Percentiles rank a stretch among this genome's conserved stretches.
Conservation (phyloP, 495 filamentous ascomycete species). For the Bryoglossum gracile region DNA sequence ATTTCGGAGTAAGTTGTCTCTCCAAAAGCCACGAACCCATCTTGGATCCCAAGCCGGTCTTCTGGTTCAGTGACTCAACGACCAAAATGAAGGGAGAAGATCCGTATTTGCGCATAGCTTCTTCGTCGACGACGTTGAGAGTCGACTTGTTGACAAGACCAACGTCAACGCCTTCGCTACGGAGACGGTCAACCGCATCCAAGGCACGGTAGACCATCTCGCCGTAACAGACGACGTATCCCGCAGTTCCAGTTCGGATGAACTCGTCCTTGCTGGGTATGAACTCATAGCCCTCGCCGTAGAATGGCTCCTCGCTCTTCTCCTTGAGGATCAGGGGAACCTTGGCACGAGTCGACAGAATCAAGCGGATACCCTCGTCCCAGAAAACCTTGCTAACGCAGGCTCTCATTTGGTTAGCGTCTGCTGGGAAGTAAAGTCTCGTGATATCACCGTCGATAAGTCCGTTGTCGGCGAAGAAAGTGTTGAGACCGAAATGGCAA, state of each 20-base stretch:
- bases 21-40: slow-evolving; percentile 15
- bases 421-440: slow-evolving; percentile 21
- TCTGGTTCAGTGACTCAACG: slow-evolving; percentile 17
- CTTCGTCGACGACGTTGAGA: slow-evolving; percentile 17
- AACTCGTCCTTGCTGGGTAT: slow-evolving; percentile 15
- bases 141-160: slow-evolving; percentile 19
- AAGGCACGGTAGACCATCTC: slow-evolving; percentile 20
- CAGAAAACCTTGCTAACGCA: slow-evolving; percentile 16
- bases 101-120: slow-evolving; percentile 13
- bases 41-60: slow-evolving; percentile 16
- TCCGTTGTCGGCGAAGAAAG: slow-evolving; percentile 19
- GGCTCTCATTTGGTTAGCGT: slow-evolving; percentile 18
- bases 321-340: slow-evolving; percentile 14
- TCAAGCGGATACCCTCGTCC: slow-evolving; percentile 16
- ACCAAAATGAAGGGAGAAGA: slow-evolving; percentile 16
- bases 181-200: slow-evolving; percentile 18
- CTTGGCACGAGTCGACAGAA: slow-evolving; percentile 19
- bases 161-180: slow-evolving; percentile 18
- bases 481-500: slow-evolving; percentile 20
- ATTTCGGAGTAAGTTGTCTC: slow-evolving; percentile 17
- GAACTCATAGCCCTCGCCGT: slow-evolving; percentile 16
- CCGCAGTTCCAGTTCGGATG: slow-evolving; percentile 11
- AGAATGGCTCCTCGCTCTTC: slow-evolving; percentile 7
- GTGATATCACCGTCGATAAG: slow-evolving; percentile 19
- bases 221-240: slow-evolving; percentile 15